Evolutionary conservation across 768 basidiomycete genomes (phyloP), one percentile per base, ranked within the genome.

Genomic region (Lentinula detonsa): DNA sequence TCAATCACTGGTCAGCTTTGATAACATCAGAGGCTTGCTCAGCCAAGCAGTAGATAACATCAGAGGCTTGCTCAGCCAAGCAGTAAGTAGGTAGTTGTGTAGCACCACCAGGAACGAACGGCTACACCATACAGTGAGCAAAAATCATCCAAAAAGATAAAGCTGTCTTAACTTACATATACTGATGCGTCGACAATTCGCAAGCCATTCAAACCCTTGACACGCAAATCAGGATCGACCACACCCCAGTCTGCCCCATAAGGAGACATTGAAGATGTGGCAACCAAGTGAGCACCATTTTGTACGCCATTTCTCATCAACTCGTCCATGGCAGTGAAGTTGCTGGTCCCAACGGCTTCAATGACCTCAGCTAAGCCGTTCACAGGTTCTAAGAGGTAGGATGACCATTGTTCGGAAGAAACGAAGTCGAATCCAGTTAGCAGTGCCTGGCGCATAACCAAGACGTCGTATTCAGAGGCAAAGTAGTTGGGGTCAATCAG

Each of bases 321-420:
- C 3, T 53, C 34, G n/a, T 53, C 51, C 51, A 53, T 53, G 5
- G 51, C 51, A 3, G 51, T 34, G 34, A 53, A 53, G 33, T 53
- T 13, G 2, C 43, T 15, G 42, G 69, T 71, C 1, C 59, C 70
- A 58, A 76, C 73, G 3, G 69, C 71, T 28, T 11, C 16, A 16
- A 64, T 65, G 10, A 71, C 69, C 23, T 69, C 69, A n/a, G 55
- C 33, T 3, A 61, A 23, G 4, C 34, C 48, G 2, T 35, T 37
- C 16, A 35, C 28, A 21, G 61, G 61, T 8, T 7, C 13, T 16
- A 37, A 16, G 33, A 62, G 34, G 37, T 62, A 62, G 13, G 31
- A 33, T 16, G 31, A 16, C 54, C 53, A 62, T 34, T 54, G 21
- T 35, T 15, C n/a, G 10, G 61, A 31, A 11, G 40, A 45, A 16